Percentiles rank a stretch among this genome's conserved stretches.
Evolutionary conservation across 192 early-diverging fungal species (phyloP).

Genomic region (Umbelopsis vinacea): DNA sequence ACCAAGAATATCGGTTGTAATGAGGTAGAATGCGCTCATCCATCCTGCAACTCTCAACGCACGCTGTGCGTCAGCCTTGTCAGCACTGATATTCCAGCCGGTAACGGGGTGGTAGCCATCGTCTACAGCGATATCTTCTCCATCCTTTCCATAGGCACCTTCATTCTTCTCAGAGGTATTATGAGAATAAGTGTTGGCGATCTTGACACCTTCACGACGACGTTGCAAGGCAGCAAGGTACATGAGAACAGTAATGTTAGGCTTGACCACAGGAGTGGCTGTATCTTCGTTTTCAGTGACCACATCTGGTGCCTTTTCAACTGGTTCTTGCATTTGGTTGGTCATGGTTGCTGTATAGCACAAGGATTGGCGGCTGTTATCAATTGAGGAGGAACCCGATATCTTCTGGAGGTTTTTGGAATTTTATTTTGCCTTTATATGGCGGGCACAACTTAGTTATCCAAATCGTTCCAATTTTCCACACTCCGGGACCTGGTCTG

Average conservation of each 20-base stretch:
- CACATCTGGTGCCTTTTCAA: not conserved
- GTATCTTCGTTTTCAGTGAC: not conserved
- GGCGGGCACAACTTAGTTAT: no score
- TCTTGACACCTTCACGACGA: slow-evolving; percentile 1
- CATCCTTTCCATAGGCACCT: not conserved
- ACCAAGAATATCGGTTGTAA: slow-evolving; percentile 37
- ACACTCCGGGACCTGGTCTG: no score
- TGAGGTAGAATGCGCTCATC: slow-evolving; percentile 29
- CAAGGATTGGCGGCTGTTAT: no score
- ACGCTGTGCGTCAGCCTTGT: slow-evolving; percentile 20
- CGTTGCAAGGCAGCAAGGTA: not conserved
- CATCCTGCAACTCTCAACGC: slow-evolving; percentile 27
- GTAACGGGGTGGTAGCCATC: slow-evolving; percentile 9
- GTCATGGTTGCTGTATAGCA: no score
- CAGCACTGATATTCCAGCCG: slow-evolving; percentile 24
- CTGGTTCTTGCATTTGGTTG: no score
- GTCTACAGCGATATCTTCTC: not conserved
- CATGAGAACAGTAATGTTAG: not conserved
- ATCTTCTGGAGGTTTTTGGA: no score
- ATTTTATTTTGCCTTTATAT: no score
- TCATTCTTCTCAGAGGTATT: not conserved
- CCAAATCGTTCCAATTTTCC: no score
- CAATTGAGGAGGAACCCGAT: no score
- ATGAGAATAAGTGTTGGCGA: not conserved
- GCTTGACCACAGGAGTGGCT: not conserved